Evolutionary conservation across 257 asterid genomes (phyloP).

Genomic region (Ocimum tenuiflorum): DNA sequence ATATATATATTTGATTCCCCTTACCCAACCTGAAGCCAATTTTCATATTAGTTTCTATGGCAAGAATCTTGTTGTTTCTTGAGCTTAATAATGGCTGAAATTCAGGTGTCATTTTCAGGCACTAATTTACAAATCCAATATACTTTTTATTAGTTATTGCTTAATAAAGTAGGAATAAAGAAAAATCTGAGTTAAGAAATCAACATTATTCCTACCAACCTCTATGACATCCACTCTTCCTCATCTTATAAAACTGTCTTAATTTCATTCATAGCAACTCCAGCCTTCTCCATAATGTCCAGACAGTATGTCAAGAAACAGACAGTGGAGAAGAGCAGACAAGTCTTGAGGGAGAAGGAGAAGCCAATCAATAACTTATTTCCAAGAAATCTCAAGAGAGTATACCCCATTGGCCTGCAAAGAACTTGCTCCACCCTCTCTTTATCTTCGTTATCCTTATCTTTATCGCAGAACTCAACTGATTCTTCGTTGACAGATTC

Average conservation of each 20-base stretch:
- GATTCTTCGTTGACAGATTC: constrained; percentile 64
- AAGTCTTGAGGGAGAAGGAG: constrained; percentile 38
- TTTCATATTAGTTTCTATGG: constrained; percentile 2
- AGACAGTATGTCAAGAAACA: constrained; percentile 36
- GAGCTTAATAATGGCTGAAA: constrained; percentile 19
- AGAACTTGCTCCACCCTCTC: constrained; percentile 68
- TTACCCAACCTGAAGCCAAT: background rate
- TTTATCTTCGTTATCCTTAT: constrained; percentile 63
- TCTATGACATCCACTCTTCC: constrained; percentile 16
- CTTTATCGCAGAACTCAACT: constrained; percentile 67
- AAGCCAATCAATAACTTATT: constrained; percentile 37
- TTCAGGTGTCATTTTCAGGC: constrained; percentile 25
- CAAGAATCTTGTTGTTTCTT: constrained; percentile 17
- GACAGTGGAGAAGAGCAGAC: constrained; percentile 36
- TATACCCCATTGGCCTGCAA: constrained; percentile 64
- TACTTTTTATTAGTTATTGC: constrained; percentile 36
- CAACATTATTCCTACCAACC: constrained; percentile 53
- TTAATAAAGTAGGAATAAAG: constrained; percentile 32
- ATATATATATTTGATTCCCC: background rate
- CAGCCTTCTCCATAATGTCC: constrained; percentile 33
- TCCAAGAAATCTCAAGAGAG: constrained; percentile 53
- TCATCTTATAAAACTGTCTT: background rate
- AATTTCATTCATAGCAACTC: background rate
- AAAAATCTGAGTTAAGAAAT: constrained; percentile 31
- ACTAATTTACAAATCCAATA: constrained; percentile 25